Evolutionary conservation across 331 rosid genomes (phyloP).

Genomic region (Spiraea crenata): DNA sequence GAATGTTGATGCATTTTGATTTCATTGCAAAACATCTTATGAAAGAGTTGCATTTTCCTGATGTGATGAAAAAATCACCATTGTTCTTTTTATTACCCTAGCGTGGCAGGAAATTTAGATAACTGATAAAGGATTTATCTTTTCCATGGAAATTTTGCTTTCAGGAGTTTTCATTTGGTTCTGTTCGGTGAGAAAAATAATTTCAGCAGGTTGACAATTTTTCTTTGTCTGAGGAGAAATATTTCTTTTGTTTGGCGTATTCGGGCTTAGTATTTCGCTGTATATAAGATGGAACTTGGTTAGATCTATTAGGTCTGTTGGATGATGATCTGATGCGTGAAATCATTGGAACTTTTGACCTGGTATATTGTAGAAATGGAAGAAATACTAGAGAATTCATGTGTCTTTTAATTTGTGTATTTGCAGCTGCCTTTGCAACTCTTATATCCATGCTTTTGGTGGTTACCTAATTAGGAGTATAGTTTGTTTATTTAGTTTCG

Average conservation of each 20-base stretch:
- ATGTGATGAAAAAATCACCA: not conserved
- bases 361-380: not conserved
- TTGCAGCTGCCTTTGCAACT: not conserved
- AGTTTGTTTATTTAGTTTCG: not conserved
- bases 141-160: not conserved
- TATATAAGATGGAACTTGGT: not conserved
- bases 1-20: constrained; percentile 28
- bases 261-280: not conserved
- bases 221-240: too few species aligned
- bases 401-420: not conserved
- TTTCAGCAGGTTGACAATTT: too few species aligned
- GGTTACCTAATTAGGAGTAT: too few species aligned
- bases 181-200: too few species aligned
- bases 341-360: not conserved
- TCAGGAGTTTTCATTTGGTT: not conserved
- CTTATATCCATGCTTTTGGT: too few species aligned
- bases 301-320: not conserved
- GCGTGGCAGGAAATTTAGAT: not conserved
- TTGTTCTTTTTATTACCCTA: not conserved
- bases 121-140: too few species aligned
- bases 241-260: not conserved
- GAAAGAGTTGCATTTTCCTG: not conserved
- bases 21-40: not conserved
- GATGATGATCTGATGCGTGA: not conserved
- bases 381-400: not conserved